Percentiles rank a stretch among this genome's conserved stretches.
Evolutionary conservation across 179 eudicot species (phyloP).

Genomic region (Vitellaria paradoxa): DNA sequence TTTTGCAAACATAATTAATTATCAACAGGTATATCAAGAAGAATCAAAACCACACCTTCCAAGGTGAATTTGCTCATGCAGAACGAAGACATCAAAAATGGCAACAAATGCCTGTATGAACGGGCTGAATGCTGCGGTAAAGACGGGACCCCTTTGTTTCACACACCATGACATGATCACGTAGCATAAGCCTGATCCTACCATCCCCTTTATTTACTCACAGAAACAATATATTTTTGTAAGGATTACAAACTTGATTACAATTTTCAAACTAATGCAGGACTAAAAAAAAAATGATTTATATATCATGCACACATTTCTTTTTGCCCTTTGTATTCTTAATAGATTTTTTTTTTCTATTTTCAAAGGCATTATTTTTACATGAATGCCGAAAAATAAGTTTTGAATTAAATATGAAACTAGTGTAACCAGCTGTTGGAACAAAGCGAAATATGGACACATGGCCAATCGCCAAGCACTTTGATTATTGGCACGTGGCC

Average conservation of each 20-base stretch:
- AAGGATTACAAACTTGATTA: not conserved
- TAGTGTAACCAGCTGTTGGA: too few species aligned
- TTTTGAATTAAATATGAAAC: too few species aligned
- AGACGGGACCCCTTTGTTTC: constrained; percentile 72
- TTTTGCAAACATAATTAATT: not conserved
- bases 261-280: too few species aligned
- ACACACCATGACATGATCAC: constrained; percentile 87
- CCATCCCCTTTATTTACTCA: constrained; percentile 50
- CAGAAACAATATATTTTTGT: not conserved
- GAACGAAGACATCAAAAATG: constrained; percentile 46
- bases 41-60: constrained; percentile 49
- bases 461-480: too few species aligned
- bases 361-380: too few species aligned
- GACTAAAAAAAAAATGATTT: too few species aligned
- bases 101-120: constrained; percentile 56
- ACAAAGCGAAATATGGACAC: too few species aligned
- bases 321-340: too few species aligned
- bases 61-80: constrained; percentile 63
- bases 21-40: not conserved
- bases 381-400: too few species aligned
- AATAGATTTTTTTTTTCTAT: too few species aligned
- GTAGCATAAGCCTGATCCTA: constrained; percentile 76
- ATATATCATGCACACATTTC: too few species aligned
- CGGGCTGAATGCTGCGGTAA: constrained; percentile 84
- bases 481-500: too few species aligned